Base-by-base conservation (phyloP, 176 grass and related monocot genomes). In the Triticum timopheevii region DNA sequence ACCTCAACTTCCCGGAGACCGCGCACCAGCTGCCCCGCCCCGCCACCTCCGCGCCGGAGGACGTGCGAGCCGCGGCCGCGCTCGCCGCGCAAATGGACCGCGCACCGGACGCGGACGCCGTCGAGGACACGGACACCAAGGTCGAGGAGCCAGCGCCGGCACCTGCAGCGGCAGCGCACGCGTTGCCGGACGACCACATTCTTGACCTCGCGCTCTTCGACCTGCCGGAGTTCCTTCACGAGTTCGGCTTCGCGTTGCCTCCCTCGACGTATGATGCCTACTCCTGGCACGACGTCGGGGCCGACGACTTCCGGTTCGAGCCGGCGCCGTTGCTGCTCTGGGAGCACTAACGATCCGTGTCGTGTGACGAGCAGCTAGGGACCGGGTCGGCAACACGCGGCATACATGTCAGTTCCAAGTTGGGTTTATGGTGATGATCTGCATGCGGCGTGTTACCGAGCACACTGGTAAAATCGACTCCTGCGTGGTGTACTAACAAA, bases 1-100 rank as follows among this genome's bases (percentile, higher is more conserved):
- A 86, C 80, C 84, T 92, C 69, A 92, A 92, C 84, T 92, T 92
- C 76, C 87, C 87, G 75, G 84, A 89, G 35, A 30, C 69, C 31
- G 34, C 84, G 22, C 28, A 61, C 75, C 63, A 64, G 35, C 87
- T 89, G 25, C 87, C 90, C 38, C 80, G 84, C 35, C n/a, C 90
- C 0, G 76, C 68, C 6, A 77, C 68, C 1, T 84, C 79, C 2
- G 61, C 87, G 4, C 87, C 90, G 0, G 70, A 86, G 61, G 90
- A 92, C 87, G 84, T 92, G 24, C 87, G 77, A 6, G 84, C 80
- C 35, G 91, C 91, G 0, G 87, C 90, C 28, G 80, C 69, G 34
- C 90, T 89, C 39, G 87, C 87, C 1, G 80, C 84, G 33, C 10
- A 76, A 3, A 90, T 87, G 67, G 67, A 83, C 24, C 6, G 2